A percentile compares a stretch with the other conserved stretches of the same genome.
These are phyloP conservation scores for Pseudoscleropodium purum DNA, from an alignment of 225 moss, liverwort and hornwort species.

Conservation along the genomic window DNA sequence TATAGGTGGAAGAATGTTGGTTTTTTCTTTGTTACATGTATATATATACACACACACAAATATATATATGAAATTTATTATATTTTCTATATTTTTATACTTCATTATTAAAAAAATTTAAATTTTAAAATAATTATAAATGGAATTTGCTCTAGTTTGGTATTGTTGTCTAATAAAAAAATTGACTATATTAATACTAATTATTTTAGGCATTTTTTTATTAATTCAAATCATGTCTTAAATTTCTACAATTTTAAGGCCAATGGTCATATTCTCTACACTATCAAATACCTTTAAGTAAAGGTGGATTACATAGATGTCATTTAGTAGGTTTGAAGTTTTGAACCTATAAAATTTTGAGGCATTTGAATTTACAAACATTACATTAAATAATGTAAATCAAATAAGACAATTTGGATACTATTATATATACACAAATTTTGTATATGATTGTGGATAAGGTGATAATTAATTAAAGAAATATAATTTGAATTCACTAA, in stretches of 20 bases:
- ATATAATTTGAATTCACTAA: background rate
- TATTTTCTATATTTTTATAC: too few relatives aligned
- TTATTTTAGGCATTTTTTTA: accelerated
- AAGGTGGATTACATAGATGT: too few relatives aligned
- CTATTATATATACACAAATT: background rate
- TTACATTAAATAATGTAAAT: too few relatives aligned
- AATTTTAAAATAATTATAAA: too few relatives aligned
- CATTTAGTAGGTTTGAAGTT: background rate
- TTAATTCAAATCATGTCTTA: accelerated
- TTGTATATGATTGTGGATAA: too few relatives aligned
- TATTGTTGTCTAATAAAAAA: background rate
- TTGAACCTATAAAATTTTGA: background rate
- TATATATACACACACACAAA: too few relatives aligned
- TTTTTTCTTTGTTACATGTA: too few relatives aligned
- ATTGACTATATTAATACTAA: background rate
- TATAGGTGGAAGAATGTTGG: accelerated
- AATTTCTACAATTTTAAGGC: background rate
- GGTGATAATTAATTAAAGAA: too few relatives aligned
- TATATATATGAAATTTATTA: too few relatives aligned
- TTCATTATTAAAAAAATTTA: too few relatives aligned
- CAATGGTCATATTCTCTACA: accelerated
- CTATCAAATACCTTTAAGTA: background rate
- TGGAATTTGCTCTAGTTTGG: accelerated
- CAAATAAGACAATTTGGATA: background rate
- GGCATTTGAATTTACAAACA: background rate